Conservation (phyloP, 805 yeast species). For the Metschnikowia lochheadii region DNA sequence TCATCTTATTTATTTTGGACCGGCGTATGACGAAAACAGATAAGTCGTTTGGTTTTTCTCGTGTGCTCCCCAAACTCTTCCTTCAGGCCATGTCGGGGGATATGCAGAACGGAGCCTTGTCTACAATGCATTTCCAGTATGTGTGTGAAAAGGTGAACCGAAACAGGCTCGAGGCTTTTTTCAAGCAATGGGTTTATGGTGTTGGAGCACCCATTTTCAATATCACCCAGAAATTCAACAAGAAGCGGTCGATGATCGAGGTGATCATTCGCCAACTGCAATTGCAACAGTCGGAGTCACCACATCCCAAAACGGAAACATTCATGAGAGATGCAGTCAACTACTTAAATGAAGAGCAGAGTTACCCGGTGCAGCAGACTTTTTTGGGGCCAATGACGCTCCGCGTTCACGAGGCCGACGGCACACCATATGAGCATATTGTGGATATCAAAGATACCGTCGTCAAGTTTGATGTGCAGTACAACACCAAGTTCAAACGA, state of each 20-base stretch:
- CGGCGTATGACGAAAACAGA: constrained; percentile 95
- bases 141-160: constrained; percentile 95
- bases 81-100: constrained; percentile 96
- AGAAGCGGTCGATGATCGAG: constrained; percentile 89
- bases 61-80: constrained; percentile 88
- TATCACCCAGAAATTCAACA: constrained; percentile 88
- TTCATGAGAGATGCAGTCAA: constrained; percentile 46
- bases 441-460: constrained; percentile 83
- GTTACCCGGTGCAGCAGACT: constrained; percentile 41
- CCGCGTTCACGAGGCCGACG: constrained; percentile 95
- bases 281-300: constrained; percentile 47
- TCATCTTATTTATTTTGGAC: constrained; percentile 79
- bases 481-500: constrained; percentile 88
- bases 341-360: constrained; percentile 40
- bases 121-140: constrained; percentile 82
- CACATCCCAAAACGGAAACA: constrained; percentile 34
- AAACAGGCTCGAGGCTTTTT: constrained; percentile 74
- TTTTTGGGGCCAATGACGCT: constrained; percentile 96
- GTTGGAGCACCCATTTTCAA: constrained; percentile 86
- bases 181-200: constrained; percentile 90
- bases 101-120: constrained; percentile 66
- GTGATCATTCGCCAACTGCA: constrained; percentile 93
- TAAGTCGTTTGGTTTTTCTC: constrained; percentile 83
- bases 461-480: constrained; percentile 88
- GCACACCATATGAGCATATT: constrained; percentile 97